A percentile compares a stretch with the other conserved stretches of the same genome.
Evolutionary conservation across 768 basidiomycete genomes (phyloP).

Genomic region (Tylopilus rubrobrunneus): DNA sequence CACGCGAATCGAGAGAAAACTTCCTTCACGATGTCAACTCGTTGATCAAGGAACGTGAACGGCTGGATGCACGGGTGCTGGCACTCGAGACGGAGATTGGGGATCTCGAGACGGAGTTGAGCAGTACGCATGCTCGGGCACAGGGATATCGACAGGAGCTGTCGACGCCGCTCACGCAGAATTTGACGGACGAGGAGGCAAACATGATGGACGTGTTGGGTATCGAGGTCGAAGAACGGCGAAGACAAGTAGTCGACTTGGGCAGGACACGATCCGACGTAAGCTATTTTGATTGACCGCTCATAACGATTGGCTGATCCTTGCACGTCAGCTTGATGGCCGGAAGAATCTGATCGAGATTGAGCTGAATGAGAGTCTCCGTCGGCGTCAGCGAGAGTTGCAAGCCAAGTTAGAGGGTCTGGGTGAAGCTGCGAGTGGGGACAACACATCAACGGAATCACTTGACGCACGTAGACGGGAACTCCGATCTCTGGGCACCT

Average conservation of each 20-base stretch:
- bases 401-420: slow-evolving; percentile 69
- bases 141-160: slow-evolving; percentile 68
- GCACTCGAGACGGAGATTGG: slow-evolving; percentile 64
- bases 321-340: slow-evolving; percentile 45
- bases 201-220: slow-evolving; percentile 59
- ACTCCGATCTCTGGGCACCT: slow-evolving; percentile 58
- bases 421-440: slow-evolving; percentile 57
- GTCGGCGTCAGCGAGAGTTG: slow-evolving; percentile 76
- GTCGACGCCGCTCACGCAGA: slow-evolving; percentile 67
- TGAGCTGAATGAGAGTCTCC: slow-evolving; percentile 86
- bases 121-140: slow-evolving; percentile 56
- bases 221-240: slow-evolving; percentile 71
- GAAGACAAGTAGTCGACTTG: slow-evolving; percentile 66
- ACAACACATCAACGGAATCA: slow-evolving; percentile 57
- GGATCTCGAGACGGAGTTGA: slow-evolving; percentile 71
- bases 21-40: slow-evolving; percentile 58
- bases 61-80: slow-evolving; percentile 53
- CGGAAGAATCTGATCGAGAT: slow-evolving; percentile 84
- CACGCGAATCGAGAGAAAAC: slow-evolving; percentile 62
- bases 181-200: slow-evolving; percentile 72
- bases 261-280: slow-evolving; percentile 71
- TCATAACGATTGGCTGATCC: background rate
- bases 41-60: slow-evolving; percentile 68
- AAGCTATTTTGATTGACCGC: slow-evolving; percentile 18
- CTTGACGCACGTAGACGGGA: slow-evolving; percentile 69